Percentiles rank a stretch among this genome's conserved stretches.
These are phyloP conservation scores for Nemania abortiva DNA, from an alignment of 2,329 filamentous ascomycete genomes.

Conservation along the genomic window DNA sequence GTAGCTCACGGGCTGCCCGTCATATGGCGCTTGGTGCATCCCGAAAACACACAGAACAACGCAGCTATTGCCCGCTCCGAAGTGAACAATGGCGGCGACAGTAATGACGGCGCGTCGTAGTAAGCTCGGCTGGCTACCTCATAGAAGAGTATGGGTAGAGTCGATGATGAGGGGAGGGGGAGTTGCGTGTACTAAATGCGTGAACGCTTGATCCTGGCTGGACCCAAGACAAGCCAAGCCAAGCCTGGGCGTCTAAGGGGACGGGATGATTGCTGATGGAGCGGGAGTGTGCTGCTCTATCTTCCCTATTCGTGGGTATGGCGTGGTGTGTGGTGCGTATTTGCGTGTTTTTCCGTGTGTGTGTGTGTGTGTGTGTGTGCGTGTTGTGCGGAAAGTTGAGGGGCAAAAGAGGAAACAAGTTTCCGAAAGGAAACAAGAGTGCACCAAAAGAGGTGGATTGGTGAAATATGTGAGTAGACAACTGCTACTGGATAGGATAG, in stretches of 20 bases:
- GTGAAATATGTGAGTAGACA: background rate
- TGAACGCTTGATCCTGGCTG: background rate
- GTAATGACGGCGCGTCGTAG: background rate
- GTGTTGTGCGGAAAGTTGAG: conserved; percentile 9
- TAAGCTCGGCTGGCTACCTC: background rate
- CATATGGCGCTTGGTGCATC: conserved; percentile 43
- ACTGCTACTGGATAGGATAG: background rate
- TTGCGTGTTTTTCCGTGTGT: conserved; percentile 21
- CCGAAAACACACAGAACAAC: conserved; percentile 9
- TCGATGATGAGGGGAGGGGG: conserved; percentile 8
- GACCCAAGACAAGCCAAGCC: conserved; percentile 5
- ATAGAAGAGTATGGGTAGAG: background rate
- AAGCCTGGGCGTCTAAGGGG: conserved; percentile 21
- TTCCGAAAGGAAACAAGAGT: conserved; percentile 21
- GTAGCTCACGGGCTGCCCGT: conserved; percentile 46
- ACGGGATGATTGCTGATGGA: conserved; percentile 11
- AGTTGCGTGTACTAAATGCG: conserved; percentile 30
- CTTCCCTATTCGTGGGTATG: conserved; percentile 6
- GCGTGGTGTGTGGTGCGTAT: conserved; percentile 20
- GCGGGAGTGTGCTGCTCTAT: background rate
- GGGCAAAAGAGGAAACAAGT: conserved; percentile 20
- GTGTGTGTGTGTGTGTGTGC: conserved; percentile 13
- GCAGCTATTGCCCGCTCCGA: conserved; percentile 9
- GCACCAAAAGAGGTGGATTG: background rate
- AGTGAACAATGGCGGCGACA: conserved; percentile 17